Conservation (phyloP, 1,139 yeast genomes). For the Debaryomyces sp. region DNA sequence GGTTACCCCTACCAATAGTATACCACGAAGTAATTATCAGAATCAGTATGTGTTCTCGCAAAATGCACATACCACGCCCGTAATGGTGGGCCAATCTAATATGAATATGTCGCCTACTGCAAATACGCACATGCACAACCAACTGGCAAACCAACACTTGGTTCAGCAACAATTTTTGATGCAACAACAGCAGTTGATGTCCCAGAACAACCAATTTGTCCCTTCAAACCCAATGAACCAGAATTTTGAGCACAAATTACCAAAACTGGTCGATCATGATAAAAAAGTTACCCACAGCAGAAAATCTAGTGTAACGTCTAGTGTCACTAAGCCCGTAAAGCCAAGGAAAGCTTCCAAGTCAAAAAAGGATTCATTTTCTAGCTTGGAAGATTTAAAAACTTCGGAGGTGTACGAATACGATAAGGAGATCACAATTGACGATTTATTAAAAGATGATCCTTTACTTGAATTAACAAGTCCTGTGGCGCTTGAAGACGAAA, state of each 20-base stretch:
- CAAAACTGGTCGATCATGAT: neutral
- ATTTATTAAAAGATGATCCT: constrained; percentile 26
- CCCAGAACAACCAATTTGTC: constrained; percentile 2
- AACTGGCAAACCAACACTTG: neutral
- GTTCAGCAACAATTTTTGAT: constrained; percentile 7
- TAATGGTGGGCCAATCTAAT: neutral
- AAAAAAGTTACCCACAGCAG: neutral
- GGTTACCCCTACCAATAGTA: neutral
- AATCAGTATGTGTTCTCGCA: neutral
- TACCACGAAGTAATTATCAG: constrained; percentile 3
- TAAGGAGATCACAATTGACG: constrained; percentile 24
- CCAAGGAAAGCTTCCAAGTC: constrained; percentile 8
- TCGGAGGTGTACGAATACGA: constrained; percentile 6
- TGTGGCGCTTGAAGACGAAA: neutral
- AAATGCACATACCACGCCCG: neutral
- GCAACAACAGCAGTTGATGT: constrained; percentile 8
- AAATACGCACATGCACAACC: neutral
- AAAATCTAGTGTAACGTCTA: neutral
- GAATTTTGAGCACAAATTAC: neutral
- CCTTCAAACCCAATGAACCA: constrained; percentile 3
- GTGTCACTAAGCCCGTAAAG: neutral
- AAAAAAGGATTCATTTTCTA: constrained; percentile 5
- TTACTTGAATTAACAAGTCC: constrained; percentile 17
- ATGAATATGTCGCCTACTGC: neutral
- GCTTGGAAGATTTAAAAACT: constrained; percentile 1